Evolutionary conservation across 345 rosid genomes (phyloP).

Genomic region (Boechera divaricarpa): DNA sequence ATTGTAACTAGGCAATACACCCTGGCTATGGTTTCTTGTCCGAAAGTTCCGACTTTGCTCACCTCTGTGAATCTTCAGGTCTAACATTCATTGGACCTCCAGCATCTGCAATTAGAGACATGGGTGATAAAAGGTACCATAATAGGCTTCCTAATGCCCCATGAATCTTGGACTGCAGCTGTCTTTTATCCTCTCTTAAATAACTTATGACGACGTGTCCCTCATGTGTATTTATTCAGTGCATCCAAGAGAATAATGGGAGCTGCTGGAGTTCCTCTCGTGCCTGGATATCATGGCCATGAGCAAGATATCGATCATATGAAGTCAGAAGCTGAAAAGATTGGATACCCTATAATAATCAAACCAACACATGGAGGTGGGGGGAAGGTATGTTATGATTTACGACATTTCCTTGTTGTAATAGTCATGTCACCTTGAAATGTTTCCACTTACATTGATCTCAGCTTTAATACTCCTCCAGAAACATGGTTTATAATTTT

Average conservation of each 20-base stretch:
- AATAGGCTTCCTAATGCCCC: background rate
- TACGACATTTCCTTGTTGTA: background rate
- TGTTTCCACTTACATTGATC: conserved; percentile 28
- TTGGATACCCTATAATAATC: conserved; percentile 87
- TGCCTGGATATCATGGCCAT: conserved; percentile 90
- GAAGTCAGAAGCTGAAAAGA: conserved; percentile 87
- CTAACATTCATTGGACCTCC: conserved; percentile 91
- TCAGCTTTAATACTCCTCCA: background rate
- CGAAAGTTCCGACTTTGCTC: conserved; percentile 83
- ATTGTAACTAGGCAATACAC: conserved; percentile 72
- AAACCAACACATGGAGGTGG: conserved; percentile 98
- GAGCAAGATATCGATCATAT: conserved; percentile 84
- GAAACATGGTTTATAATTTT: conserved; percentile 4
- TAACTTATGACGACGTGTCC: conserved; percentile 1
- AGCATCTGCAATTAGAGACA: conserved; percentile 86
- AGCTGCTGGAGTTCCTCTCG: conserved; percentile 94
- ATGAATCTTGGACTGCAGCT: background rate
- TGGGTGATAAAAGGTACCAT: conserved; percentile 95
- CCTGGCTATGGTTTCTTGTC: conserved; percentile 95
- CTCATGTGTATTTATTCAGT: conserved; percentile 49
- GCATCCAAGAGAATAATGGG: conserved; percentile 99
- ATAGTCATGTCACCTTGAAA: background rate
- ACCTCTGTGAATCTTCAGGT: conserved; percentile 80
- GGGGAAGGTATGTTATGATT: conserved; percentile 67
- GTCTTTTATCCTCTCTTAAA: background rate